These are phyloP conservation scores for Pyrus hybrid DNA, from an alignment of 331 rosid genomes.

Conservation along the genomic window DNA sequence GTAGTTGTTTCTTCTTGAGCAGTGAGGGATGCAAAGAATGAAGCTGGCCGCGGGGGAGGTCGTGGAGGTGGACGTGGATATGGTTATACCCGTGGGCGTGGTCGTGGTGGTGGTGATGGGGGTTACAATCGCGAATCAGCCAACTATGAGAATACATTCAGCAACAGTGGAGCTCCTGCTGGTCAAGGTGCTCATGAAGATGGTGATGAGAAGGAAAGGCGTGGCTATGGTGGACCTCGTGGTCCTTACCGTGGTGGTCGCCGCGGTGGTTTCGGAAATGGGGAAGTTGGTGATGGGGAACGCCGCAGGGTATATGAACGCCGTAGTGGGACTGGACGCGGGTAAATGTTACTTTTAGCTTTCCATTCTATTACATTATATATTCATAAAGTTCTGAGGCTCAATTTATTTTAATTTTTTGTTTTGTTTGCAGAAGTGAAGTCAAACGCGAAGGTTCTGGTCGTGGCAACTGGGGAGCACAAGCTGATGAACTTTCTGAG, in stretches of 20 bases:
- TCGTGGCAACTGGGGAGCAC: slow-evolving; percentile 92
- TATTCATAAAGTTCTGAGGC: neutral
- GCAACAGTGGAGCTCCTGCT: slow-evolving; percentile 26
- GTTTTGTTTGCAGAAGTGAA: slow-evolving; percentile 47
- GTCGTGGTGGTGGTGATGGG: slow-evolving; percentile 11
- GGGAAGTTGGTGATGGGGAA: slow-evolving; percentile 70
- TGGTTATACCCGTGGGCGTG: slow-evolving; percentile 47
- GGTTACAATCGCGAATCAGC: slow-evolving; percentile 46
- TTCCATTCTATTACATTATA: neutral
- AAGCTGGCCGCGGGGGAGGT: slow-evolving; percentile 54
- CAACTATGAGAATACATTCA: slow-evolving; percentile 38
- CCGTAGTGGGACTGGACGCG: slow-evolving; percentile 87
- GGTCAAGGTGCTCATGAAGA: slow-evolving; percentile 51
- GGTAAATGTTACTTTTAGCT: slow-evolving; percentile 26
- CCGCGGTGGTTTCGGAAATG: slow-evolving; percentile 72
- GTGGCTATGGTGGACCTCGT: slow-evolving; percentile 60
- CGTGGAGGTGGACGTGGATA: slow-evolving; percentile 67
- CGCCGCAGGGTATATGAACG: slow-evolving; percentile 76
- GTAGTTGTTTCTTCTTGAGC: neutral
- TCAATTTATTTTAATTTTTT: neutral
- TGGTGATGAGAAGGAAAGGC: slow-evolving; percentile 66
- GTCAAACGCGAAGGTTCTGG: slow-evolving; percentile 84
- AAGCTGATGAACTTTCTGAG: slow-evolving; percentile 66
- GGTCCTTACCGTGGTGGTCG: slow-evolving; percentile 66
- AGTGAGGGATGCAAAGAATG: slow-evolving; percentile 77